Evolutionary conservation across 306 rosid species (phyloP).

Genomic region (Corylus heterophylla): DNA sequence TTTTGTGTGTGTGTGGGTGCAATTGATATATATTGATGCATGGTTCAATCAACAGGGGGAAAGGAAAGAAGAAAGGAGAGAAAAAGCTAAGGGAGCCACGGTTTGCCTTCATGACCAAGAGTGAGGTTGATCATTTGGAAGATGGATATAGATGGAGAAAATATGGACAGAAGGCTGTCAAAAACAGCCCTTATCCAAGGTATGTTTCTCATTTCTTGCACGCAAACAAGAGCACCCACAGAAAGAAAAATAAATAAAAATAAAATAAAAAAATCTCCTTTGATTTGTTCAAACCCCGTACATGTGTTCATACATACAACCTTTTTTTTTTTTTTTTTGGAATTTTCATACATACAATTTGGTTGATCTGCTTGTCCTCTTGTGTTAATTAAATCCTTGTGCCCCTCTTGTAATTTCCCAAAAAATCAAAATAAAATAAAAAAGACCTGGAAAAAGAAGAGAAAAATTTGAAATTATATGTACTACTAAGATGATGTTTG

Average conservation of each 20-base stretch:
- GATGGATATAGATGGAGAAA: constrained; percentile 93
- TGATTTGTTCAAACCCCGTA: neutral
- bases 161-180: constrained; percentile 88
- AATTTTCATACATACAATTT: neutral
- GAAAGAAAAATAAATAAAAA: neutral
- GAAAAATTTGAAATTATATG: neutral
- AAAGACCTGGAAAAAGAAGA: neutral
- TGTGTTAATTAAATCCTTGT: neutral
- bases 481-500: neutral
- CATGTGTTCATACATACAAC: neutral
- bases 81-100: constrained; percentile 71
- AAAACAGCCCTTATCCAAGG: constrained; percentile 91
- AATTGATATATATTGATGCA: constrained; percentile 7
- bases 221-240: neutral
- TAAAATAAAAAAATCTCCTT: neutral
- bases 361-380: neutral
- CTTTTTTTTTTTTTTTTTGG: too few relatives aligned
- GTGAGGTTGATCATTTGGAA: constrained; percentile 91
- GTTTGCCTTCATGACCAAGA: constrained; percentile 86
- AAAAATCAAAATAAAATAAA: neutral
- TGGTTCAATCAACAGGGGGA: constrained; percentile 29
- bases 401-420: neutral
- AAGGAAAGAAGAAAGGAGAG: constrained; percentile 76
- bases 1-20: constrained; percentile 20
- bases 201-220: constrained; percentile 16